A percentile compares a stretch with the other conserved stretches of the same genome.
Conservation (phyloP, 1,139 yeast genomes). For the Protomyces inouyei region DNA sequence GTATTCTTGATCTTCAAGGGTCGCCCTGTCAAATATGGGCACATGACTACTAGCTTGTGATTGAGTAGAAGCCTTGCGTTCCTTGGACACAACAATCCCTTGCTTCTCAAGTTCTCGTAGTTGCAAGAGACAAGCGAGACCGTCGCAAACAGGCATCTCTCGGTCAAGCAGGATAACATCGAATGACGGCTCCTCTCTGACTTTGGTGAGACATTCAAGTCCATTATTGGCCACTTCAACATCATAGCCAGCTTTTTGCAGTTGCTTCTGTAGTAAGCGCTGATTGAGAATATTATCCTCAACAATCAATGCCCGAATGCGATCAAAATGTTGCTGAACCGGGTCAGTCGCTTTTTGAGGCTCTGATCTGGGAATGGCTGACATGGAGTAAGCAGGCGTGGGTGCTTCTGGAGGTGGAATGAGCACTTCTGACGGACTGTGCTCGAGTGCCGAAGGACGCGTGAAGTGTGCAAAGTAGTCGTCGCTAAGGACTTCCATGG, state of each 20-base stretch:
- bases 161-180: conserved; percentile 20
- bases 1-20: neutral
- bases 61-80: neutral
- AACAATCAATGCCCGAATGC: conserved; percentile 75
- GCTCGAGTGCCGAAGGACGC: neutral
- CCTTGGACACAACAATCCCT: neutral
- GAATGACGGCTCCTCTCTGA: neutral
- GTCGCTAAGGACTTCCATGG: neutral
- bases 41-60: neutral
- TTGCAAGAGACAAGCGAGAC: neutral
- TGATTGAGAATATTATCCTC: conserved; percentile 95
- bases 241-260: conserved; percentile 76
- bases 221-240: conserved; percentile 87
- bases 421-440: neutral
- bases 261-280: conserved; percentile 81
- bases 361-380: neutral
- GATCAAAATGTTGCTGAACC: neutral
- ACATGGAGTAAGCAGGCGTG: neutral
- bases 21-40: neutral
- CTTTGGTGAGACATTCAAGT: conserved; percentile 73
- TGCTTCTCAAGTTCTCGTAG: neutral
- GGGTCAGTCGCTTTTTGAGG: neutral
- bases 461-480: neutral
- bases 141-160: conserved; percentile 25
- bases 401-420: neutral